A percentile compares a stretch with the other conserved stretches of the same genome.
Conservation (phyloP, 371 early-diverging fungal genomes). For the Rhizopus microsporus region DNA sequence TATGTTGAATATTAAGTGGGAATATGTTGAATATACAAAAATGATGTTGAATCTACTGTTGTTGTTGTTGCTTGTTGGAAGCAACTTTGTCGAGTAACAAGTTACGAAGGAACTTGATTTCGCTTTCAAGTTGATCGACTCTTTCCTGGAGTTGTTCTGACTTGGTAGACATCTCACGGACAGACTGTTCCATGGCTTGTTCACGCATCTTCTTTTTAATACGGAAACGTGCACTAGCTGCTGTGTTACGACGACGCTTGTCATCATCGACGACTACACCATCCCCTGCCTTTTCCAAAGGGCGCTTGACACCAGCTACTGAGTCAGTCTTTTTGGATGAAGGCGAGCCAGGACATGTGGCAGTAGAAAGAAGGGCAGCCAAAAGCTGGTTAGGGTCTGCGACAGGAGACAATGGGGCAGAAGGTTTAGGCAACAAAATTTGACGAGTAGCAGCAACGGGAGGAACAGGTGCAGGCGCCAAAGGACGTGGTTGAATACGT, state of each 20-base stretch:
- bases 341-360: conserved; percentile 2
- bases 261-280: conserved; percentile 60
- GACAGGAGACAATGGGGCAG: conserved; percentile 4
- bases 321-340: background rate
- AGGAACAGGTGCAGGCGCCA: conserved; percentile 25
- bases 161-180: conserved; percentile 77
- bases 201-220: conserved; percentile 90
- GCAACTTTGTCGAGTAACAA: conserved; percentile 75
- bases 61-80: conserved; percentile 19
- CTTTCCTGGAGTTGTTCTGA: conserved; percentile 71
- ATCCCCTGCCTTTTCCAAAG: conserved; percentile 10
- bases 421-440: conserved; percentile 37
- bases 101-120: conserved; percentile 86
- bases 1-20: conserved; percentile 8
- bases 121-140: conserved; percentile 80
- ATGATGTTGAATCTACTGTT: background rate
- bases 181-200: conserved; percentile 81
- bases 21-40: conserved; percentile 9
- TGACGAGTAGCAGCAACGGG: conserved; percentile 19
- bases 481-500: conserved; percentile 28
- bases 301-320: conserved; percentile 10
- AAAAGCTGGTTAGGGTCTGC: conserved; percentile 11
- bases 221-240: conserved; percentile 93
- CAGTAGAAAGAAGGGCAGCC: conserved; percentile 14
- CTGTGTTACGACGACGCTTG: conserved; percentile 91